A percentile compares a stretch with the other conserved stretches of the same genome.
Evolutionary conservation across 768 basidiomycete genomes (phyloP).

Genomic region (Phaffia australis): DNA sequence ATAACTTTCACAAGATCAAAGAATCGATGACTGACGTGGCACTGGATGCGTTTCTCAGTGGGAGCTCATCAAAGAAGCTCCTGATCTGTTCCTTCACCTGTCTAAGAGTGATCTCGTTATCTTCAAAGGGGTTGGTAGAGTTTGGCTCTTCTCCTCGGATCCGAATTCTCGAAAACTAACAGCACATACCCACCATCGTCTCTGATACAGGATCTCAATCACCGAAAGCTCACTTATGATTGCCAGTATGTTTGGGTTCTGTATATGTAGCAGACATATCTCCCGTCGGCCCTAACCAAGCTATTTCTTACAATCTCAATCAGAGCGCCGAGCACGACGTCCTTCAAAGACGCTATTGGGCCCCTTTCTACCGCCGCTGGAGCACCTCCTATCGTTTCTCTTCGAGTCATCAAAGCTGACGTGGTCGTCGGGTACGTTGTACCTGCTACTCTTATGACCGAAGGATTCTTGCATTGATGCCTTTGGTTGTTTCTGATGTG

Average conservation of each 20-base stretch:
- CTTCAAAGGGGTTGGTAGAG: conserved; percentile 59
- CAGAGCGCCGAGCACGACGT: conserved; percentile 47
- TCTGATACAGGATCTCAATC: conserved; percentile 56
- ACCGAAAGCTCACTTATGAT: conserved; percentile 55
- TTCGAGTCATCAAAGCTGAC: conserved; percentile 67
- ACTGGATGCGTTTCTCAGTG: conserved; percentile 38
- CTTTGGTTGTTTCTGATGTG: not conserved
- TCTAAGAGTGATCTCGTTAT: conserved; percentile 76
- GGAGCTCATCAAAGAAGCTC: conserved; percentile 71
- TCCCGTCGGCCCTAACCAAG: too few relatives aligned
- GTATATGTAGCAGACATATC: too few relatives aligned
- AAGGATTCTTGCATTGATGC: not conserved
- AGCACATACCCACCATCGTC: not conserved
- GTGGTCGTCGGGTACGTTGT: conserved; percentile 1
- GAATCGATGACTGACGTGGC: not conserved
- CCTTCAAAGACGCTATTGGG: conserved; percentile 82
- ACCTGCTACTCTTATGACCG: not conserved
- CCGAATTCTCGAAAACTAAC: not conserved
- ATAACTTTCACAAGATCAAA: not conserved
- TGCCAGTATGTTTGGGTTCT: conserved; percentile 31
- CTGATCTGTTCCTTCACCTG: conserved; percentile 83
- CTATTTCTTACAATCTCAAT: too few relatives aligned
- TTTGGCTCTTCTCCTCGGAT: not conserved
- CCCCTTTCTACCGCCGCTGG: conserved; percentile 81
- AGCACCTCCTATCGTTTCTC: conserved; percentile 71